Evolutionary conservation across 192 early-diverging fungal genomes (phyloP).

Genomic region (Bifiguratus adelaidae): DNA sequence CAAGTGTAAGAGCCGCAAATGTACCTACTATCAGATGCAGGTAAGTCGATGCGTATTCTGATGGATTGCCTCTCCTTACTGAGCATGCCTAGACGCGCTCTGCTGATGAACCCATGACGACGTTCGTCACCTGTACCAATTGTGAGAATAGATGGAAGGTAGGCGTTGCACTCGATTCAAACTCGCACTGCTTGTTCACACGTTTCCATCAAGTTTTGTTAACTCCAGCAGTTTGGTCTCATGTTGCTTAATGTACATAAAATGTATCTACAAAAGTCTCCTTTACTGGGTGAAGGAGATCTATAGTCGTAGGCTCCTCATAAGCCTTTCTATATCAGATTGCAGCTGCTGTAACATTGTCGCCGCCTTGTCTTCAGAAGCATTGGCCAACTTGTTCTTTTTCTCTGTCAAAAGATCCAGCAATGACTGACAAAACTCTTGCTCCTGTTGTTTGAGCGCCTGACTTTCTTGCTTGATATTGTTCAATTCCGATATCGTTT

Average conservation of each 20-base stretch:
- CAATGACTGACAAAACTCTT: too few relatives aligned
- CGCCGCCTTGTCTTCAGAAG: neutral
- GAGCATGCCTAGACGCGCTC: slow-evolving; percentile 55
- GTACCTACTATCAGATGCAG: slow-evolving; percentile 92
- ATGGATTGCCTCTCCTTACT: neutral
- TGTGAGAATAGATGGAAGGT: slow-evolving; percentile 87
- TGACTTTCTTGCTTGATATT: too few relatives aligned
- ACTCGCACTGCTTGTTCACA: neutral
- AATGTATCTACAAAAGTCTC: neutral
- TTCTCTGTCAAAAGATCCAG: neutral
- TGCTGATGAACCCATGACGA: slow-evolving; percentile 99
- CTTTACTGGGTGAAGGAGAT: neutral
- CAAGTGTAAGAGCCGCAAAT: slow-evolving; percentile 79
- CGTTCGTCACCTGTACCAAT: slow-evolving; percentile 84
- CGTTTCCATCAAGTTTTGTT: neutral
- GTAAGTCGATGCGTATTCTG: neutral
- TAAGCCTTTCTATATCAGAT: neutral
- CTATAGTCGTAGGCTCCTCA: neutral
- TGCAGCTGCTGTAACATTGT: too few relatives aligned
- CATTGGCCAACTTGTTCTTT: neutral
- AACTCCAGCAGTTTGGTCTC: neutral
- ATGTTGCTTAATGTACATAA: neutral
- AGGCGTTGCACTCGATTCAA: neutral
- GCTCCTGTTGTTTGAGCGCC: too few relatives aligned
- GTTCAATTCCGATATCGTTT: too few relatives aligned